Percentiles rank a stretch among this genome's conserved stretches.
Evolutionary conservation across 805 yeast genomes (phyloP).

Genomic region (Starmera dryadoides): DNA sequence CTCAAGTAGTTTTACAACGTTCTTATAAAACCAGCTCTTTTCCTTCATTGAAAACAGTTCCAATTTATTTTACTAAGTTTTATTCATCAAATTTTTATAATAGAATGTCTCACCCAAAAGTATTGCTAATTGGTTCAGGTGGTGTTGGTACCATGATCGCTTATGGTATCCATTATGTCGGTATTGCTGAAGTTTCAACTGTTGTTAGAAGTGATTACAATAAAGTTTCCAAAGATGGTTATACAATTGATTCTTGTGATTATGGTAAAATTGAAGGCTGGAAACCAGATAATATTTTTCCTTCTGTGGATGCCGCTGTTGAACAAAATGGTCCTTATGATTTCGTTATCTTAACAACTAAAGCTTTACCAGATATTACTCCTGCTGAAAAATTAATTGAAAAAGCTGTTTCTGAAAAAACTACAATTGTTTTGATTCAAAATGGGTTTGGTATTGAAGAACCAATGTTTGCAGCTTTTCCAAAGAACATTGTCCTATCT

Average conservation of each 20-base stretch:
- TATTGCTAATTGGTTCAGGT: slow-evolving; percentile 71
- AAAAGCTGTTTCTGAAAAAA: slow-evolving; percentile 39
- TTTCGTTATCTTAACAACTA: slow-evolving; percentile 52
- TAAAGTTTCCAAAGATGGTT: slow-evolving; percentile 44
- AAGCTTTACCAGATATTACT: slow-evolving; percentile 61
- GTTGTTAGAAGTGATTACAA: slow-evolving; percentile 64
- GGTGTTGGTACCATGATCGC: slow-evolving; percentile 84
- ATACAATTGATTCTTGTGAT: slow-evolving; percentile 50
- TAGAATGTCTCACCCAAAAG: slow-evolving; percentile 21
- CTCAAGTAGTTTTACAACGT: too few relatives aligned
- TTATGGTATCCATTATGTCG: slow-evolving; percentile 44
- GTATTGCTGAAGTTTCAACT: slow-evolving; percentile 45
- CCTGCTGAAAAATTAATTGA: slow-evolving; percentile 44
- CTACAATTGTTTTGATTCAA: slow-evolving; percentile 52
- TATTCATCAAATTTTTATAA: too few relatives aligned
- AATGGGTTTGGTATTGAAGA: slow-evolving; percentile 62
- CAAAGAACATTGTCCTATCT: slow-evolving; percentile 41
- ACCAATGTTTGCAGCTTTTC: slow-evolving; percentile 44
- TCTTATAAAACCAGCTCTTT: too few relatives aligned
- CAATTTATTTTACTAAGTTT: too few relatives aligned
- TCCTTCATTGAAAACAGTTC: too few relatives aligned
- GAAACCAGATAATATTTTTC: slow-evolving; percentile 49
- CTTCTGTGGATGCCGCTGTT: slow-evolving; percentile 39
- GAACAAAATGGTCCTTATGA: slow-evolving; percentile 29
- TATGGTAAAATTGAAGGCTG: slow-evolving; percentile 50